Conservation (phyloP, 495 filamentous ascomycete genomes). For the Elasticomyces elasticus region DNA sequence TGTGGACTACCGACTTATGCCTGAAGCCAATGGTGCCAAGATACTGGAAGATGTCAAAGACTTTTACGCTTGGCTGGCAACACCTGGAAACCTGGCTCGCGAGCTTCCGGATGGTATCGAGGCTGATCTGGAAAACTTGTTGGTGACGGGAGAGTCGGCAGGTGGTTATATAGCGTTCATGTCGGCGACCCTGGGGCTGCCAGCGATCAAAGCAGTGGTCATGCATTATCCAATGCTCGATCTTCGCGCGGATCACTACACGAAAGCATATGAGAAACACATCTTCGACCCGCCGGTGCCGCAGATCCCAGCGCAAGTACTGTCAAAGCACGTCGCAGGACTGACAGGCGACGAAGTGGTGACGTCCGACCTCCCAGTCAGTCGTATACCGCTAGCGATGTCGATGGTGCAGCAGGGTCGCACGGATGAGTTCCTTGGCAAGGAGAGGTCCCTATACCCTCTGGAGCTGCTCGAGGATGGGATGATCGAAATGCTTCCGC, state of each 20-base stretch:
- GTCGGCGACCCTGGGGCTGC: slow-evolving; percentile 27
- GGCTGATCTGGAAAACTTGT: slow-evolving; percentile 12
- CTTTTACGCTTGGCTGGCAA: slow-evolving; percentile 42
- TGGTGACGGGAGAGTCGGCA: slow-evolving; percentile 29
- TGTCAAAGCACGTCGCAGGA: slow-evolving; percentile 8
- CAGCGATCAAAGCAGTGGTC: slow-evolving; percentile 25
- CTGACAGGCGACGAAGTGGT: slow-evolving; percentile 10
- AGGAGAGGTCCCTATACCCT: slow-evolving; percentile 8
- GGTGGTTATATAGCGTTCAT: slow-evolving; percentile 35
- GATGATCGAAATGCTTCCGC: background rate
- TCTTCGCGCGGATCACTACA: slow-evolving; percentile 2
- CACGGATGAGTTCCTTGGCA: slow-evolving; percentile 11
- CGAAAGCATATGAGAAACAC: background rate
- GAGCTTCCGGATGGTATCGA: background rate
- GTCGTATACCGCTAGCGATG: slow-evolving; percentile 4
- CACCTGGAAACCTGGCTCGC: slow-evolving; percentile 6
- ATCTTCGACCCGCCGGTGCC: slow-evolving; percentile 1
- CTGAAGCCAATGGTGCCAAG: slow-evolving; percentile 40
- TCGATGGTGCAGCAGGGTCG: slow-evolving; percentile 12
- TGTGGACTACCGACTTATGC: slow-evolving; percentile 44
- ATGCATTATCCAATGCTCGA: slow-evolving; percentile 21
- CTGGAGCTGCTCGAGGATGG: slow-evolving; percentile 13
- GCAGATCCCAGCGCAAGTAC: background rate
- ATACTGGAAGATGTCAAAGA: slow-evolving; percentile 40
- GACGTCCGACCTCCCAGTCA: background rate